A percentile compares a stretch with the other conserved stretches of the same genome.
phyloP scores from a whole-genome alignment of 805 yeast genomes.

The Barnettozyma botsteinii region DNA sequence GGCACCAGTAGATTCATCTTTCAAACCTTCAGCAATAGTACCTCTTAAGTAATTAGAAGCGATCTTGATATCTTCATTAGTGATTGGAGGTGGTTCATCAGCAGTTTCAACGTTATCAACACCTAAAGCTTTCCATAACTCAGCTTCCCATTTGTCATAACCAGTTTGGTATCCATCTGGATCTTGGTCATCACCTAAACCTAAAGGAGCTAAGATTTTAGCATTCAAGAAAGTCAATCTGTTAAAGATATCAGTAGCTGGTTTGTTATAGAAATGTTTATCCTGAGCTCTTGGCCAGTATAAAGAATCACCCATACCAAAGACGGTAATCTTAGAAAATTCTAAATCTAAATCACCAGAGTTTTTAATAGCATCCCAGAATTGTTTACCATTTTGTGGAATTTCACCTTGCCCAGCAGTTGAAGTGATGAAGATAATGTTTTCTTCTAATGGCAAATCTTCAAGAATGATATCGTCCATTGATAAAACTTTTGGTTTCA shows the following conservation, averaged over 20 bases:
- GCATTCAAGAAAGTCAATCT: constrained; percentile 70
- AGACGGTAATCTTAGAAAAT: constrained; percentile 61
- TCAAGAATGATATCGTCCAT: constrained; percentile 59
- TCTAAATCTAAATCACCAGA: constrained; percentile 64
- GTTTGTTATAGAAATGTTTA: constrained; percentile 89
- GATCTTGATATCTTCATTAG: constrained; percentile 93
- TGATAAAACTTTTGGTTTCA: constrained; percentile 43
- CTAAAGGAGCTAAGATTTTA: constrained; percentile 63
- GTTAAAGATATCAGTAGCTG: constrained; percentile 65
- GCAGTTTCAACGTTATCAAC: constrained; percentile 76
- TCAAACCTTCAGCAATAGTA: constrained; percentile 81
- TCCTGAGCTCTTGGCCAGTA: constrained; percentile 99
- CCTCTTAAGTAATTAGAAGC: constrained; percentile 87
- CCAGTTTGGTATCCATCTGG: constrained; percentile 94
- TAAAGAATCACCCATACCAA: constrained; percentile 91
- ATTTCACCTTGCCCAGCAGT: constrained; percentile 96
- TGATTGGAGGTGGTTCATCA: constrained; percentile 87
- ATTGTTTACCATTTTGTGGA: constrained; percentile 68
- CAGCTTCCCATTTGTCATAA: constrained; percentile 80
- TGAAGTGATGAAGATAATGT: constrained; percentile 60
- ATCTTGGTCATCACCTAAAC: constrained; percentile 95
- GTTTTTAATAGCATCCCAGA: constrained; percentile 70
- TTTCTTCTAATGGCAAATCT: constrained; percentile 44
- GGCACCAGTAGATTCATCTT: constrained; percentile 83
- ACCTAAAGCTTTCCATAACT: constrained; percentile 82